Percentiles rank a stretch among this genome's conserved stretches.
Evolutionary conservation across 2,329 filamentous ascomycete species (phyloP).

Genomic region (Daldinia sp.): DNA sequence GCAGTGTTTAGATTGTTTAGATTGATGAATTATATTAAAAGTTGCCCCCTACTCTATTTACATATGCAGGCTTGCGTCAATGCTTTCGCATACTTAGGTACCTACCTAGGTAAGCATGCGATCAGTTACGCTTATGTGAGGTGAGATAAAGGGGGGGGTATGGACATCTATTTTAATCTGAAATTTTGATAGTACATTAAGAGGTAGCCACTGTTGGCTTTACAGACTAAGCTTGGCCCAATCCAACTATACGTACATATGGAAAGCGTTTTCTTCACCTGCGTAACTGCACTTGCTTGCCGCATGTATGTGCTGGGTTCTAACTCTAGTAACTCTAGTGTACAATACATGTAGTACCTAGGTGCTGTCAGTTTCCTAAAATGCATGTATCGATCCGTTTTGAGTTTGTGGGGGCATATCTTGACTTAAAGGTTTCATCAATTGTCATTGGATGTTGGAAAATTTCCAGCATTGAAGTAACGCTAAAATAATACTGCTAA

Average conservation of each 20-base stretch:
- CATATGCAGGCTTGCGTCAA: too few species aligned
- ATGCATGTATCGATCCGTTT: slow-evolving; percentile 10
- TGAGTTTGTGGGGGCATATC: slow-evolving; percentile 27
- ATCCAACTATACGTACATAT: not conserved
- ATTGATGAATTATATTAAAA: not conserved
- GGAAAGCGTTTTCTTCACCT: slow-evolving; percentile 6
- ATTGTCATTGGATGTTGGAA: slow-evolving; percentile 20
- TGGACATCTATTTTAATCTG: not conserved
- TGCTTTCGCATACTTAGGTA: too few species aligned
- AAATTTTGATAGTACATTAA: not conserved
- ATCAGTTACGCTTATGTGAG: not conserved
- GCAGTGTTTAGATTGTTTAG: not conserved
- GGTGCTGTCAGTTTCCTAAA: not conserved
- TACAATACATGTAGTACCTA: too few species aligned
- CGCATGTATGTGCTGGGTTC: not conserved
- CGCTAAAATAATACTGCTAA: slow-evolving; percentile 3
- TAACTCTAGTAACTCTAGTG: not conserved
- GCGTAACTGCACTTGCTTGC: slow-evolving; percentile 6
- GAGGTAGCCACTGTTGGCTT: not conserved
- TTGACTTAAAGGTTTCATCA: slow-evolving; percentile 15
- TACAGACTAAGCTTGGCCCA: not conserved
- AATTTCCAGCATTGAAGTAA: slow-evolving; percentile 7
- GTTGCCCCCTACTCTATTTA: too few species aligned
- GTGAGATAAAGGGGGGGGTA: too few species aligned
- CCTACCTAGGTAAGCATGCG: too few species aligned